phyloP scores from a whole-genome alignment of 768 basidiomycete genomes.

The Asterophora lycoperdoides region DNA sequence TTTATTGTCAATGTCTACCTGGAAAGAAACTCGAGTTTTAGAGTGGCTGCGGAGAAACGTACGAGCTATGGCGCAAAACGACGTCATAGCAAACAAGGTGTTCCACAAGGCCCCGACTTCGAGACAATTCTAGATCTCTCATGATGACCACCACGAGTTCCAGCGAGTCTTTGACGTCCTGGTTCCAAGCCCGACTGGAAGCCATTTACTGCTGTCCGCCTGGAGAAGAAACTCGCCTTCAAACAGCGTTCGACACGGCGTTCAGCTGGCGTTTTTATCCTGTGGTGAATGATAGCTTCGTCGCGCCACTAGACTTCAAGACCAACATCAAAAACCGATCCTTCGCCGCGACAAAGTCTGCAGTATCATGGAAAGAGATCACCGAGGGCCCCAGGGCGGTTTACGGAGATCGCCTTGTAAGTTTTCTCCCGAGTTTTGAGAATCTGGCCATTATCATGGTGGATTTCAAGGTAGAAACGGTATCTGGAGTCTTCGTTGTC shows the following conservation, averaged over 20 bases:
- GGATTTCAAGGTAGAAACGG: slow-evolving; percentile 26
- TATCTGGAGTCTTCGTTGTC: slow-evolving; percentile 36
- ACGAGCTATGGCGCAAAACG: neutral
- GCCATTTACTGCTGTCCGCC: slow-evolving; percentile 21
- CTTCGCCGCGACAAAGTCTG: slow-evolving; percentile 17
- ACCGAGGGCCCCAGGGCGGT: slow-evolving; percentile 25
- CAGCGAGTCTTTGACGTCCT: slow-evolving; percentile 15
- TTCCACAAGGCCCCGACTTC: neutral
- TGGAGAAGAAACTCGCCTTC: slow-evolving; percentile 8
- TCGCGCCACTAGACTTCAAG: slow-evolving; percentile 24
- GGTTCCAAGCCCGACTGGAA: slow-evolving; percentile 27
- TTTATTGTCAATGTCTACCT: too few species aligned
- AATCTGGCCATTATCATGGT: neutral
- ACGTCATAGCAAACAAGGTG: neutral
- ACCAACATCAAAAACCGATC: slow-evolving; percentile 20
- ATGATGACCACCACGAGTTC: neutral
- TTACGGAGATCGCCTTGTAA: slow-evolving; percentile 1
- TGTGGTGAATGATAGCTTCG: slow-evolving; percentile 25
- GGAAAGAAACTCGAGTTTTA: too few species aligned
- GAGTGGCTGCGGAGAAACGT: too few species aligned
- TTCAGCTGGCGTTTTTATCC: slow-evolving; percentile 33
- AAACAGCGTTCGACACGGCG: slow-evolving; percentile 20
- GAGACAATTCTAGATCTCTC: neutral
- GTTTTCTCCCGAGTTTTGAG: neutral
- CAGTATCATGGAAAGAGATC: slow-evolving; percentile 33